Conservation (phyloP, 2,329 filamentous ascomycete genomes). For the Sarocladium kiliense region DNA sequence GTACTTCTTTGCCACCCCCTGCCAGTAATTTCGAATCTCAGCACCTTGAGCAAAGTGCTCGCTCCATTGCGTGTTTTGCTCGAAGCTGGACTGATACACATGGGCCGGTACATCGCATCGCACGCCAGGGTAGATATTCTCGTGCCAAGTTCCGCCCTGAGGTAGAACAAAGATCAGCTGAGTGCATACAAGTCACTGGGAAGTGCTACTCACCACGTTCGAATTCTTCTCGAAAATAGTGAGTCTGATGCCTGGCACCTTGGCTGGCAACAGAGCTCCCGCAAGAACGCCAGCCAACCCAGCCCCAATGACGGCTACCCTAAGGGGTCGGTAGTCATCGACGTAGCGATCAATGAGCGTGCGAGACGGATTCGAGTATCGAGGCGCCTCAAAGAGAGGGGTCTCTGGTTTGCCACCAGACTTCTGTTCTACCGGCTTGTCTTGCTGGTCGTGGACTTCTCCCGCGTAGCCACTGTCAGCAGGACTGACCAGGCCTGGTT, state of each 20-base stretch:
- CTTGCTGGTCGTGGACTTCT: background rate
- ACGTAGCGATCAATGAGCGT: conserved; percentile 23
- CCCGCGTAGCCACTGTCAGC: background rate
- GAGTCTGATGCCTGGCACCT: conserved; percentile 16
- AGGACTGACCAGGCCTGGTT: background rate
- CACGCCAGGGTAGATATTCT: background rate
- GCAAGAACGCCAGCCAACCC: conserved; percentile 19
- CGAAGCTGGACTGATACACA: conserved; percentile 14
- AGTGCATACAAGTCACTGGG: conserved; percentile 23
- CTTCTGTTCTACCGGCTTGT: background rate
- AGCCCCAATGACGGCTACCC: conserved; percentile 31
- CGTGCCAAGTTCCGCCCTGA: conserved; percentile 12
- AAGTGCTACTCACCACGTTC: background rate
- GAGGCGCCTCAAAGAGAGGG: background rate
- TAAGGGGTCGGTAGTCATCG: conserved; percentile 27
- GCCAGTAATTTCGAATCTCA: conserved; percentile 23
- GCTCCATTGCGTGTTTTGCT: conserved; percentile 13
- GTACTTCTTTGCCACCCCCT: conserved; percentile 53
- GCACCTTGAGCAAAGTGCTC: conserved; percentile 11
- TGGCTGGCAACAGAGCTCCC: conserved; percentile 27
- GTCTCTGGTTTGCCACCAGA: background rate
- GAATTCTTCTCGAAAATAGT: conserved; percentile 11
- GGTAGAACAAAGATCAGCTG: conserved; percentile 11
- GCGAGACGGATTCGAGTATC: background rate
- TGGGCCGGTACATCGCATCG: conserved; percentile 4